Evolutionary conservation across 257 asterid species (phyloP), one percentile per base, ranked within the genome.

Genomic region (Rehmannia glutinosa): DNA sequence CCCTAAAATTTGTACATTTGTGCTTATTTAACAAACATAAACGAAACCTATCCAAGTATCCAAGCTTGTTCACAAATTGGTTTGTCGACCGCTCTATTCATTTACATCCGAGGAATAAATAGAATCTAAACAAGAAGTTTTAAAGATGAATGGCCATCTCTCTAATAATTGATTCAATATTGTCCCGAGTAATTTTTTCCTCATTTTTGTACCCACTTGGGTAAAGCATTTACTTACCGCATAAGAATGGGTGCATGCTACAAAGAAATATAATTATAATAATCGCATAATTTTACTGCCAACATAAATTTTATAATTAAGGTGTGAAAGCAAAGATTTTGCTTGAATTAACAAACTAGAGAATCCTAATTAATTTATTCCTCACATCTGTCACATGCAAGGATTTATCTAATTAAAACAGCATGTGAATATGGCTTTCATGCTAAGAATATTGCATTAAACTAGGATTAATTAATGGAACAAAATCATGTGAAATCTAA

Each of bases 351-450:
- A 23, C 7, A 35, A 21, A 4, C 50, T 11, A 46, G 17, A 64
- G 68, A 42, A 62, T 62, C 28, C 2, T n/a, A n/a, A n/a, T 9
- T 49, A 17, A 49, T 8, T 41, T 17, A 20, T 50, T 8, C 30
- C 56, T 21, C 25, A 25, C 16, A 27, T 11, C n/a, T 20, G 56
- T 24, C 38, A 25, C 9, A 4, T 13, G 13, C 16, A 25, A 53
- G 60, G 4, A 33, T 58, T 19, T 25, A 13, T 25, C 12, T 11
- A 13, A 53, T 15, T 4, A 13, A 3, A 41, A 41, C 10, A 8
- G 64, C 71, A 71, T 63, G 76, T 54, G 65, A 43, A 52, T 63
- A 38, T 49, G 62, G 19, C 53, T 59, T 70, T 59, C 35, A 43
- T 59, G 68, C 74, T 59, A 59, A 59, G 74, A 59, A 35, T 3